Conservation (phyloP, 78 protist species). For the Speleostelium caveatum region DNA sequence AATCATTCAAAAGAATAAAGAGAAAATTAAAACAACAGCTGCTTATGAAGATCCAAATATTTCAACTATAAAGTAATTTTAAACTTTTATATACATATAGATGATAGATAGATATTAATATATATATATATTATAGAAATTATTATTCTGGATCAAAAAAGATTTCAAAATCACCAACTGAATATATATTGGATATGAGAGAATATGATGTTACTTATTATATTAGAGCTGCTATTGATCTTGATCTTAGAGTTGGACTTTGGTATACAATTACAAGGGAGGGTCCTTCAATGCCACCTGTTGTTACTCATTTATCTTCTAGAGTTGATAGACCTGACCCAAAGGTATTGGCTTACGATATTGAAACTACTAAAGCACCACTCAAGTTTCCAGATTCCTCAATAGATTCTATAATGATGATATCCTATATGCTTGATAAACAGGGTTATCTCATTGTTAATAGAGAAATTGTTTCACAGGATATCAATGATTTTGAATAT, state of each 20-base stretch:
- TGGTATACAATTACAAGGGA: conserved; percentile 83
- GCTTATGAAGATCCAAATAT: conserved; percentile 52
- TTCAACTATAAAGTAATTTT: conserved; percentile 8
- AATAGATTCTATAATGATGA: conserved; percentile 97
- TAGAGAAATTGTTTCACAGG: conserved; percentile 95
- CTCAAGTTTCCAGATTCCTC: conserved; percentile 97
- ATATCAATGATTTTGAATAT: conserved; percentile 97
- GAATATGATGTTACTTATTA: conserved; percentile 99
- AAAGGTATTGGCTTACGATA: conserved; percentile 98
- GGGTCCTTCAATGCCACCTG: background rate
- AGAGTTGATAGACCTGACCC: conserved; percentile 91
- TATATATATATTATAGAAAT: background rate
- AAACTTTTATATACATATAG: background rate
- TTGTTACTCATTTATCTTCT: background rate
- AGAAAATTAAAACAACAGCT: conserved; percentile 25
- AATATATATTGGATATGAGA: conserved; percentile 85
- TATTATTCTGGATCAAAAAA: background rate
- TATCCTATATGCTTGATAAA: conserved; percentile 98
- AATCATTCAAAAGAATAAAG: background rate
- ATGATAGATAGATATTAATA: too few relatives aligned
- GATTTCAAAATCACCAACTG: conserved; percentile 9
- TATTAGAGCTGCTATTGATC: conserved; percentile 96
- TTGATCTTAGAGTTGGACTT: conserved; percentile 69
- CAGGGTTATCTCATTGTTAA: conserved; percentile 97
- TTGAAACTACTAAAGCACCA: conserved; percentile 98